These are phyloP conservation scores for Phaffia tasmanica DNA, from an alignment of 768 basidiomycete species.

Conservation along the genomic window DNA sequence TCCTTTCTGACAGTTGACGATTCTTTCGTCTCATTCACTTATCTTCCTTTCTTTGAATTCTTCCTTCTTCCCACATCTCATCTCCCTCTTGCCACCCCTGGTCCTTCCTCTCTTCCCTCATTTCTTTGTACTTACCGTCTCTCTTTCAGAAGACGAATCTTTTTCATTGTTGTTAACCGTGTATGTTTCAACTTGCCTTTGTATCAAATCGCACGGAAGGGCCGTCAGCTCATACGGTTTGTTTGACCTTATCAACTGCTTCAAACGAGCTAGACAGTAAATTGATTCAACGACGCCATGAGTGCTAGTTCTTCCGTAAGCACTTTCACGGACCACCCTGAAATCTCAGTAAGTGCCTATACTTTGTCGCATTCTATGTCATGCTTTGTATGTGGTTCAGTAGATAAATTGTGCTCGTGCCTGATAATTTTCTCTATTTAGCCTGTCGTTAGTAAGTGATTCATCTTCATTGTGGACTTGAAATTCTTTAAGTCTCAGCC, in stretches of 20 bases:
- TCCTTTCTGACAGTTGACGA: no score
- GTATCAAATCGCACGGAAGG: no score
- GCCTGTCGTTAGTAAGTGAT: not conserved
- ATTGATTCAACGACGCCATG: not conserved
- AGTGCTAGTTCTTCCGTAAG: not conserved
- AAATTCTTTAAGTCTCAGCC: no score
- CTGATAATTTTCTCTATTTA: not conserved
- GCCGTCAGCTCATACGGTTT: no score
- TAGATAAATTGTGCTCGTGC: not conserved
- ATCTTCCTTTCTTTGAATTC: conserved; percentile 1
- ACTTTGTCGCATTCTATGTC: not conserved
- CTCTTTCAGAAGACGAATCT: no score
- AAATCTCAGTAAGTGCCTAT: not conserved
- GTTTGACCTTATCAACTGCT: no score
- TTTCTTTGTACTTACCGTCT: no score
- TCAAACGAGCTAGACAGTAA: no score
- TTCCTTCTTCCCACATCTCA: not conserved
- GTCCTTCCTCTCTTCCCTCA: not conserved
- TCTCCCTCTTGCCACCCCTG: not conserved
- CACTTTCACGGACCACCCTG: conserved; percentile 18
- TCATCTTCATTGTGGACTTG: not conserved
- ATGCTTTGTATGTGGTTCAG: not conserved
- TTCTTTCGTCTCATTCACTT: not conserved
- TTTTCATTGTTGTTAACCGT: no score
- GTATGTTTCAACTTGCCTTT: no score